Evolutionary conservation across 1,139 yeast genomes (phyloP), one percentile per base, ranked within the genome.

Genomic region (Geotrichum citri-aurantii): DNA sequence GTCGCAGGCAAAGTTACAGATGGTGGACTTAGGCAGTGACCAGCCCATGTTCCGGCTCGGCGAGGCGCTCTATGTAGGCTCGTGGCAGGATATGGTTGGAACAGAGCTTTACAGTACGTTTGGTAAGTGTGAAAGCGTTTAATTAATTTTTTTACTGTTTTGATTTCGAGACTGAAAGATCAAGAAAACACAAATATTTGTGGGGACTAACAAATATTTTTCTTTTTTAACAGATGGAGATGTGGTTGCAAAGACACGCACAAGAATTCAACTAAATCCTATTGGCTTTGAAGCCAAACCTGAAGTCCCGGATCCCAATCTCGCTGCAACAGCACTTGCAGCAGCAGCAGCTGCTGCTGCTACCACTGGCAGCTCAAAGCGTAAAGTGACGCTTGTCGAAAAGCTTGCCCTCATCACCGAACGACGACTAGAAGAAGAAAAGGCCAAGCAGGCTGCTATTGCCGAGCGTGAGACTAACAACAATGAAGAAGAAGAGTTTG

Each of bases 51-150:
- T 84, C 48, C 79, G 80, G 64, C 72, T 83, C 10, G 84, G 84
- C 48, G 78, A 80, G 57, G 75, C 75, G 19, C 75, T 89, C 2
- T 88, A 84, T 69, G 83, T 84, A 68, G 95, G 96, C 1, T 76
- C 78, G 46, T 93, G 98, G 97, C 78, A 81, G 54, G 81, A 81
- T 61, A 73, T 89, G 12, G 85, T 89, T 1, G 99, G 99, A 0
- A 87, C 96, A 0, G 97, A 92, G 67, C 73, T 93, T 62, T 59
- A 81, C 55, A 67, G 73, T 14, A 62, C 65, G 23, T 54, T 51
- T 50, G 59, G 62, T 59, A 52, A 46, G 62, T n/a, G 37, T 12
- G 19, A n/a, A 3, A 14, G 19, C 7, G 7, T 26, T 26, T 26
- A n/a, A n/a, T n/a, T n/a, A n/a, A n/a, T n/a, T n/a, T n/a, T n/a